phyloP scores from a whole-genome alignment of 441 rosid genomes.

The Erodium texanum region DNA sequence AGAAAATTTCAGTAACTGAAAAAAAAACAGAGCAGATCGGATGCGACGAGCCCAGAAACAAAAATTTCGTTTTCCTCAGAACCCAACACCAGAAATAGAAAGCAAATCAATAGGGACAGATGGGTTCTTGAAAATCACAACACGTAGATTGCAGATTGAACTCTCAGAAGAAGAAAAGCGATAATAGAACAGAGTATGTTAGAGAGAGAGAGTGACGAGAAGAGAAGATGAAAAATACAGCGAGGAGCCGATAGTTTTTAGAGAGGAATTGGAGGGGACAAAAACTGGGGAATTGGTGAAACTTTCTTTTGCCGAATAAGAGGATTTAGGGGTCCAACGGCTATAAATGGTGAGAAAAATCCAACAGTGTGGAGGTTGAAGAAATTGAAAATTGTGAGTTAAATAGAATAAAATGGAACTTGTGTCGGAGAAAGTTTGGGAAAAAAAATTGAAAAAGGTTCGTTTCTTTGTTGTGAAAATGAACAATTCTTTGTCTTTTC shows the following conservation, averaged over 20 bases:
- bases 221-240: too few species aligned
- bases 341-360: not conserved
- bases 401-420: not conserved
- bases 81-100: not conserved
- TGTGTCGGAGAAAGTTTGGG: not conserved
- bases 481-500: too few species aligned
- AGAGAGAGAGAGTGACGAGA: too few species aligned
- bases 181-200: too few species aligned
- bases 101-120: not conserved
- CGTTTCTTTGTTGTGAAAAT: not conserved
- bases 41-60: not conserved
- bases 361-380: not conserved
- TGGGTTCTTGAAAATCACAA: not conserved
- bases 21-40: not conserved
- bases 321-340: not conserved
- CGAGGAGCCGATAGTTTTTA: too few species aligned
- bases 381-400: too few species aligned
- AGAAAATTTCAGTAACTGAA: too few species aligned
- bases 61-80: not conserved
- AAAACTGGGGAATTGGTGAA: not conserved
- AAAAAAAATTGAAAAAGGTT: too few species aligned
- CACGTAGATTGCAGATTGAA: too few species aligned
- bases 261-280: too few species aligned
- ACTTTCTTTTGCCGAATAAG: not conserved
- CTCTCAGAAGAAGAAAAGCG: too few species aligned